Percentiles rank a stretch among this genome's conserved stretches.
Evolutionary conservation across 306 rosid genomes (phyloP).

Genomic region (Dalbergia cochinchinensis): DNA sequence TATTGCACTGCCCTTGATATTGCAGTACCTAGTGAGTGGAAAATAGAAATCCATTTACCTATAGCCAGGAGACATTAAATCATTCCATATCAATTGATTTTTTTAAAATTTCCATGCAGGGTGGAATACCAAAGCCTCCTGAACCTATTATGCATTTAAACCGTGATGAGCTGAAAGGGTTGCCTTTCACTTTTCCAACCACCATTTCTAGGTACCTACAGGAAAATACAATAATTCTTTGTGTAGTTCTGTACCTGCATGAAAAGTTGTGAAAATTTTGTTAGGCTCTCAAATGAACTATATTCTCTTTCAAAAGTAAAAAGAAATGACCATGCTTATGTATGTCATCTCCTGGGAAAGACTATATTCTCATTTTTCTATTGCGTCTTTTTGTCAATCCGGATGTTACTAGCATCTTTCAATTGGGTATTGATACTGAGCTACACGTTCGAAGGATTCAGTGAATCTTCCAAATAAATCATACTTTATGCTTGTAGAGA

Average conservation of each 20-base stretch:
- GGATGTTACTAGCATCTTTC: constrained; percentile 30
- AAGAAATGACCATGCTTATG: not conserved
- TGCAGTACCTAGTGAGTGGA: constrained; percentile 86
- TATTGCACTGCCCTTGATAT: constrained; percentile 85
- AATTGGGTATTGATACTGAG: constrained; percentile 29
- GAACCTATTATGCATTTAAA: constrained; percentile 74
- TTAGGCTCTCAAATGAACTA: constrained; percentile 27
- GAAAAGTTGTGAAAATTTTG: constrained; percentile 17
- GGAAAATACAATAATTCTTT: constrained; percentile 4
- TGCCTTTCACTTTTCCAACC: constrained; percentile 87
- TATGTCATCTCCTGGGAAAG: constrained; percentile 30
- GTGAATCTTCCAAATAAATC: constrained; percentile 48
- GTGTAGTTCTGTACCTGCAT: constrained; percentile 11
- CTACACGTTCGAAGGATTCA: constrained; percentile 34
- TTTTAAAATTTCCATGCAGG: constrained; percentile 64
- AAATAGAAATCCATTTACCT: constrained; percentile 41
- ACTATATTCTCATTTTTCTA: constrained; percentile 35
- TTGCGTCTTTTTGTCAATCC: constrained; percentile 38
- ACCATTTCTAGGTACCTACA: constrained; percentile 63
- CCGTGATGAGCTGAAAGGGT: constrained; percentile 87
- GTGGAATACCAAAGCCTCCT: constrained; percentile 89
- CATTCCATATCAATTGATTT: constrained; percentile 38
- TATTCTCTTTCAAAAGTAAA: constrained; percentile 11
- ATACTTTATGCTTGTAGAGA: constrained; percentile 69
- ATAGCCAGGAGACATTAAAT: constrained; percentile 39